phyloP scores from a whole-genome alignment of 768 basidiomycete genomes.

The Russula compacta region DNA sequence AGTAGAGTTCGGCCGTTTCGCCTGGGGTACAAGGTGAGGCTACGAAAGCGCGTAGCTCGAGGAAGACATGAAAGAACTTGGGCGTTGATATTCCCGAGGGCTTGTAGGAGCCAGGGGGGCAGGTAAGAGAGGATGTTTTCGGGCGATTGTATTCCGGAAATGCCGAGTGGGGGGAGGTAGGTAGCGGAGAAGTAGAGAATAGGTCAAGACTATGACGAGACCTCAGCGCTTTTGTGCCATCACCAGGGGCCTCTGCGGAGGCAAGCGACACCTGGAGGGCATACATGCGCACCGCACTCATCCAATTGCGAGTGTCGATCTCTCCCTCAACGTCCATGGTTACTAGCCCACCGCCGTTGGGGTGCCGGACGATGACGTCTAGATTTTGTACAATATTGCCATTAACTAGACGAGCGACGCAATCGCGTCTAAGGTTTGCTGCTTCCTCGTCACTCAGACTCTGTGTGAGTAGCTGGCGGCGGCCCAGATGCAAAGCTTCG shows the following conservation, averaged over 20 bases:
- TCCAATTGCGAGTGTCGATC: constrained; percentile 72
- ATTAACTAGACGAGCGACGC: constrained; percentile 77
- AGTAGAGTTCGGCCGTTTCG: constrained; percentile 88
- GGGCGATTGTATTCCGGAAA: constrained; percentile 51
- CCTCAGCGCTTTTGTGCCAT: constrained; percentile 30
- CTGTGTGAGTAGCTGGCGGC: constrained; percentile 81
- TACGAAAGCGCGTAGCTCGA: constrained; percentile 88
- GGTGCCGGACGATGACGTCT: constrained; percentile 95
- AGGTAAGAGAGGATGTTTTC: constrained; percentile 27
- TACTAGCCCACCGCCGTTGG: constrained; percentile 81
- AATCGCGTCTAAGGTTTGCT: constrained; percentile 68
- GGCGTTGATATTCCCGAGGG: constrained; percentile 36
- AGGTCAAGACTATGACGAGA: constrained; percentile 36
- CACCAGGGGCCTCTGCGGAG: constrained; percentile 45
- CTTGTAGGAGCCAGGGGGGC: constrained; percentile 28
- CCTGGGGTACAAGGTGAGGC: constrained; percentile 85
- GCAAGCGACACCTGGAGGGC: constrained; percentile 80
- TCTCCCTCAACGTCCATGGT: constrained; percentile 86
- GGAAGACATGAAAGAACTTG: constrained; percentile 82
- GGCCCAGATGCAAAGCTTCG: constrained; percentile 83
- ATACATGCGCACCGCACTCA: constrained; percentile 86
- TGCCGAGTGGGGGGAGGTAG: constrained; percentile 59
- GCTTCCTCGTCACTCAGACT: constrained; percentile 86
- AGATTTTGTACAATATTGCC: constrained; percentile 89
- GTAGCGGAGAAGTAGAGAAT: constrained; percentile 38